Evolutionary conservation across 495 filamentous ascomycete genomes (phyloP).

Genomic region (Penicillium desertorum): DNA sequence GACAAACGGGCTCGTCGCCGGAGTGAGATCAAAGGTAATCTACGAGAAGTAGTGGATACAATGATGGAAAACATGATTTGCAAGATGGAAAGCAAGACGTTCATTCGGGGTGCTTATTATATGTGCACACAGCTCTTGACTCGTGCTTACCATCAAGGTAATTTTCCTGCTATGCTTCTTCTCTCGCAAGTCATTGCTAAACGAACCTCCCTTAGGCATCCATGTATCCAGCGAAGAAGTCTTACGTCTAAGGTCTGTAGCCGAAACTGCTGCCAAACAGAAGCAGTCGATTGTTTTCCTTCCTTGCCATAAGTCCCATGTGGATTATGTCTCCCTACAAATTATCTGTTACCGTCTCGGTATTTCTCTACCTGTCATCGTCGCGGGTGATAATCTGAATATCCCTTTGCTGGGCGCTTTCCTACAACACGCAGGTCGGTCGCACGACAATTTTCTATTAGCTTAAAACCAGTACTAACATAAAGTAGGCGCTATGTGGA

Average conservation of each 20-base stretch:
- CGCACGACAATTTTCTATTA: not conserved
- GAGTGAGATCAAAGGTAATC: conserved; percentile 60
- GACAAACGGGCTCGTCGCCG: conserved; percentile 56
- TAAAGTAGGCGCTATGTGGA: conserved; percentile 82
- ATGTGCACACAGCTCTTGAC: conserved; percentile 82
- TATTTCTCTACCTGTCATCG: conserved; percentile 84
- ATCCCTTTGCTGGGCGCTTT: conserved; percentile 87
- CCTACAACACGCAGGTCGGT: conserved; percentile 81
- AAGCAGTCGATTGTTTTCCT: conserved; percentile 96
- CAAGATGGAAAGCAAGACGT: conserved; percentile 94
- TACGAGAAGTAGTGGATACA: conserved; percentile 74
- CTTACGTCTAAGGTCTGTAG: conserved; percentile 72
- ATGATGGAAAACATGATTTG: conserved; percentile 96
- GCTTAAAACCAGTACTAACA: conserved; percentile 17
- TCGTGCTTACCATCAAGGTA: conserved; percentile 90
- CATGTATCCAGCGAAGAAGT: conserved; percentile 96
- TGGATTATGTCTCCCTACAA: conserved; percentile 93
- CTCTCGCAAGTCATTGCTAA: conserved; percentile 8
- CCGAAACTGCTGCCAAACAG: conserved; percentile 74
- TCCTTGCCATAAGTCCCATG: conserved; percentile 89
- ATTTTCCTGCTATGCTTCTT: not conserved
- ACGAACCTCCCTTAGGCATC: conserved; percentile 54
- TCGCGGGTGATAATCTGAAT: conserved; percentile 94
- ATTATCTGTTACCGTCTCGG: conserved; percentile 93
- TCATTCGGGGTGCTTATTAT: conserved; percentile 92